Evolutionary conservation across 805 yeast genomes (phyloP).

Genomic region (Saccharomycopsis fodiens): DNA sequence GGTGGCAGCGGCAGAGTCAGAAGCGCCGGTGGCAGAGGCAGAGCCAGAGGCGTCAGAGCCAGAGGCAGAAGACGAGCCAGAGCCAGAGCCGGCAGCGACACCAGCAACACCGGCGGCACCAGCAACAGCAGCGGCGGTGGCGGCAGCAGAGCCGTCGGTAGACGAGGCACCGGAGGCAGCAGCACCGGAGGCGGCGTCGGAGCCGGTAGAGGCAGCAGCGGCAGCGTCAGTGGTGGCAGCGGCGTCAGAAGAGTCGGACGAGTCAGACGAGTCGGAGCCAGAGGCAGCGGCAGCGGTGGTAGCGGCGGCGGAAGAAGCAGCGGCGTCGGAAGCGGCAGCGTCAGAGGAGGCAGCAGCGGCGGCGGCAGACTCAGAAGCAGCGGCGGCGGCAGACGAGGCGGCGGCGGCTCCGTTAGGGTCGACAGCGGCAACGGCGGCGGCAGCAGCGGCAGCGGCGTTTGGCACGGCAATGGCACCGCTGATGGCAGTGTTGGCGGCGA

Average conservation of each 20-base stretch:
- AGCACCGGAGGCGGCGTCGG: background rate
- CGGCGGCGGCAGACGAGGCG: slow-evolving; percentile 9
- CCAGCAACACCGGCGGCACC: background rate
- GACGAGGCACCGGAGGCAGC: slow-evolving; percentile 6
- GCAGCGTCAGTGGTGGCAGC: slow-evolving; percentile 4
- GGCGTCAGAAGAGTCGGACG: slow-evolving; percentile 3
- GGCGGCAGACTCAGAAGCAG: slow-evolving; percentile 22
- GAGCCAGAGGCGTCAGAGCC: no score
- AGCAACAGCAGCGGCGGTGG: background rate
- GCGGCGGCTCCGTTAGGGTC: slow-evolving; percentile 13
- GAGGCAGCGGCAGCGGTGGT: slow-evolving; percentile 4
- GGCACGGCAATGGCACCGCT: background rate
- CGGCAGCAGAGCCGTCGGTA: background rate
- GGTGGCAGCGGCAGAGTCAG: slow-evolving; percentile 6
- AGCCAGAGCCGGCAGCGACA: slow-evolving; percentile 1
- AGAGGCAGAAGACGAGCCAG: slow-evolving; percentile 12
- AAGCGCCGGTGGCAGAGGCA: background rate
- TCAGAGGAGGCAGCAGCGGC: slow-evolving; percentile 25
- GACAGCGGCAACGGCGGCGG: slow-evolving; percentile 9
- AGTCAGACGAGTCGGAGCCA: no score
- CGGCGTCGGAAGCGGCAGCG: background rate
- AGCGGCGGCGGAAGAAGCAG: slow-evolving; percentile 12
- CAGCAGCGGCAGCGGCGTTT: slow-evolving; percentile 12
- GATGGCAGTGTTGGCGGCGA: slow-evolving; percentile 8
- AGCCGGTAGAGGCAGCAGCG: slow-evolving; percentile 4